These are phyloP conservation scores for Carex sylvatica DNA, from an alignment of 202 grass and related monocot genomes.

Conservation along the genomic window DNA sequence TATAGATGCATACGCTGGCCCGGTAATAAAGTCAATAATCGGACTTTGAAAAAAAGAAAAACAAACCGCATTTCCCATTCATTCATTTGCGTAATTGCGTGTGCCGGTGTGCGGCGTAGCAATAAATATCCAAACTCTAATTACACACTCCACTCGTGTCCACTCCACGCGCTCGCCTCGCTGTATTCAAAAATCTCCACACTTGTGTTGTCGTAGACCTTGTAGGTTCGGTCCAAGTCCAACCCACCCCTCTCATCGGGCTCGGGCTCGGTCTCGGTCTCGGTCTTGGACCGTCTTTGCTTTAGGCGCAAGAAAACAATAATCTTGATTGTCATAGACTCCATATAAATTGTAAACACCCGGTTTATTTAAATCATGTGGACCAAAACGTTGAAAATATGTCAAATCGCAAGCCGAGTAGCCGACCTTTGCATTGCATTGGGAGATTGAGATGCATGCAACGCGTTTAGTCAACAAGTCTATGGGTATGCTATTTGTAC, in stretches of 20 bases:
- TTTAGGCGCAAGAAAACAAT: slow-evolving; percentile 30
- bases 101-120: no score
- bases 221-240: neutral
- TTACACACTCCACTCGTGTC: no score
- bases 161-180: no score
- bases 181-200: no score
- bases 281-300: slow-evolving; percentile 6
- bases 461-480: neutral
- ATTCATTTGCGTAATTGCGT: no score
- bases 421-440: neutral
- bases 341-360: neutral
- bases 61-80: no score
- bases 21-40: no score
- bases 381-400: neutral
- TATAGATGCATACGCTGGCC: no score
- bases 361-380: neutral
- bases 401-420: neutral
- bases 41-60: no score
- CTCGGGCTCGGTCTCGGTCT: no score
- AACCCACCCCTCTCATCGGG: neutral
- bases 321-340: neutral
- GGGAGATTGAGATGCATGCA: neutral
- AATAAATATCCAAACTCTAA: no score
- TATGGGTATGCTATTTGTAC: slow-evolving; percentile 1
- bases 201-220: no score